phyloP scores from a whole-genome alignment of 305 asterid species.

The Fraxinus nigra region DNA sequence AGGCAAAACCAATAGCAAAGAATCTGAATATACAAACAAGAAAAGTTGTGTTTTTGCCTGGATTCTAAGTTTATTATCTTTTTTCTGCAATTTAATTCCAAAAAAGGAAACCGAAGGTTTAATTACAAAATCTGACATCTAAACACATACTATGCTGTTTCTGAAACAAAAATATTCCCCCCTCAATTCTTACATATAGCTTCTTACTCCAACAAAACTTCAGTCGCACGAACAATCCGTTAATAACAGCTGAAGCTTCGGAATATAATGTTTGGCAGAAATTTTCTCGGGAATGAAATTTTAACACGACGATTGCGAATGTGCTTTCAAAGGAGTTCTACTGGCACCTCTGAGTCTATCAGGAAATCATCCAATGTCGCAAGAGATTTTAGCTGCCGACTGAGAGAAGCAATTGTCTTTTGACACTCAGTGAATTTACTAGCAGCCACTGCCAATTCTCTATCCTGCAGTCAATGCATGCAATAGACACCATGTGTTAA shows the following conservation, averaged over 20 bases:
- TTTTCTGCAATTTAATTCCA: neutral
- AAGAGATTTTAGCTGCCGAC: constrained; percentile 70
- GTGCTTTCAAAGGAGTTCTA: constrained; percentile 11
- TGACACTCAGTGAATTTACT: constrained; percentile 73
- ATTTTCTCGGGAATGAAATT: neutral
- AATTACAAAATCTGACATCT: neutral
- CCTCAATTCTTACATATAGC: neutral
- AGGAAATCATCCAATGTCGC: constrained; percentile 61
- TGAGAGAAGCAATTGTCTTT: constrained; percentile 79
- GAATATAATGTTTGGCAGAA: neutral
- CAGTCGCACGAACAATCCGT: neutral
- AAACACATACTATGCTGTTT: neutral
- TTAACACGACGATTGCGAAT: neutral
- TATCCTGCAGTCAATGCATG: constrained; percentile 46
- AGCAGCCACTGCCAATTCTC: constrained; percentile 71
- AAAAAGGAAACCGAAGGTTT: neutral
- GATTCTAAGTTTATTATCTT: neutral
- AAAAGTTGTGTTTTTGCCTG: neutral
- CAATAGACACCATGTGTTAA: neutral
- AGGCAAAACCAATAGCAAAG: neutral
- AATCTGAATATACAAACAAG: neutral
- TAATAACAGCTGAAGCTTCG: neutral
- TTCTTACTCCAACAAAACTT: neutral
- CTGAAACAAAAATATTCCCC: neutral
- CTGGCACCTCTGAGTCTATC: constrained; percentile 38